A percentile compares a stretch with the other conserved stretches of the same genome.
Conservation (phyloP, 2,329 filamentous ascomycete species). For the Alternaria ventricosa region DNA sequence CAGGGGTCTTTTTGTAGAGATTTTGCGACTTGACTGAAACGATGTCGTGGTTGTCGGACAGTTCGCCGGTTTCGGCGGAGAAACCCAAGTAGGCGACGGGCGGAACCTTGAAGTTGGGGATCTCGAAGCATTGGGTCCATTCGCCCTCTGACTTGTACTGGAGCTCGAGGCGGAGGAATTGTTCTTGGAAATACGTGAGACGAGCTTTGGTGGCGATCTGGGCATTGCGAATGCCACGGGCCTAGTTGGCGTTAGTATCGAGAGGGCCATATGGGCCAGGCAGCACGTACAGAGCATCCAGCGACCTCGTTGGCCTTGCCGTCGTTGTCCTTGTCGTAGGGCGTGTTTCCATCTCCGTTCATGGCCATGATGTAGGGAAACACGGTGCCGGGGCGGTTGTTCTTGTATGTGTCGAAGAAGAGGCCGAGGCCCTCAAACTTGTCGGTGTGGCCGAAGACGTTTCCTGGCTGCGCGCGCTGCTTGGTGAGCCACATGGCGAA, state of each 20-base stretch:
- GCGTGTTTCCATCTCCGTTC: conserved; percentile 87
- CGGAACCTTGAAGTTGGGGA: conserved; percentile 74
- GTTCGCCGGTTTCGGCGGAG: conserved; percentile 89
- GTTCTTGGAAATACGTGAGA: conserved; percentile 96
- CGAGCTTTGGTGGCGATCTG: conserved; percentile 80
- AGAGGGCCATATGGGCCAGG: neutral
- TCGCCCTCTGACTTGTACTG: conserved; percentile 91
- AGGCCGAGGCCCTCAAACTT: conserved; percentile 92
- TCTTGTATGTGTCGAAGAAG: conserved; percentile 99
- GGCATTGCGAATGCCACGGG: conserved; percentile 81
- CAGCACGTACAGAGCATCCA: conserved; percentile 76
- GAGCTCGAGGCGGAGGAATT: conserved; percentile 85
- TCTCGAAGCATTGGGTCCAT: conserved; percentile 89
- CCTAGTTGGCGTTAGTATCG: conserved; percentile 52
- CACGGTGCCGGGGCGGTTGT: conserved; percentile 92
- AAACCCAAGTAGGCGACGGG: conserved; percentile 69
- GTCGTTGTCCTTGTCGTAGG: conserved; percentile 92
- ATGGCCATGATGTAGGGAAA: conserved; percentile 99
- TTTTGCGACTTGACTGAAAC: conserved; percentile 86
- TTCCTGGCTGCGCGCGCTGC: conserved; percentile 78
- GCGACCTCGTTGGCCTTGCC: conserved; percentile 92
- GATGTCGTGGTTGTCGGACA: conserved; percentile 98
- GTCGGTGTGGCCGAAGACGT: conserved; percentile 87
- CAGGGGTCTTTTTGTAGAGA: conserved; percentile 69
- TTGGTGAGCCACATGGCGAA: conserved; percentile 99